phyloP scores from a whole-genome alignment of 2,329 filamentous ascomycete species.

The Stemphylium beticola region DNA sequence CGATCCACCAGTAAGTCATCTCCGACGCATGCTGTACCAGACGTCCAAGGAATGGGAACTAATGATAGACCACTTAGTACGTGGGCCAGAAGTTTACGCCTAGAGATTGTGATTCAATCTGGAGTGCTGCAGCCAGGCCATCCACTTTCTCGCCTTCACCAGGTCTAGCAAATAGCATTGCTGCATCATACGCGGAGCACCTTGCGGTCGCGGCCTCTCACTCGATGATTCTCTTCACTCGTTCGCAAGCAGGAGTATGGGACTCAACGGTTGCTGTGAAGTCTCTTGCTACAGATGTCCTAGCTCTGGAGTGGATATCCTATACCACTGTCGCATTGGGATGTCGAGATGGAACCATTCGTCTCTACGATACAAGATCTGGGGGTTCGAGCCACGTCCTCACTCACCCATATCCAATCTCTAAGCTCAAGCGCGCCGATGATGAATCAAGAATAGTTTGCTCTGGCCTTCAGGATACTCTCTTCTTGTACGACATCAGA shows the following conservation, averaged over 20 bases:
- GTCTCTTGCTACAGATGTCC: constrained; percentile 34
- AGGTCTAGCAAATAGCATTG: constrained; percentile 17
- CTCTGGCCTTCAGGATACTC: constrained; percentile 33
- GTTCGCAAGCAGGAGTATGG: constrained; percentile 30
- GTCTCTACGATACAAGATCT: constrained; percentile 42
- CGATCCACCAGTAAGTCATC: constrained; percentile 25
- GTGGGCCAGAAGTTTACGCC: constrained; percentile 39
- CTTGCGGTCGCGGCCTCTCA: constrained; percentile 42
- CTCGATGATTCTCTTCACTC: constrained; percentile 33
- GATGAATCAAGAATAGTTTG: constrained; percentile 35
- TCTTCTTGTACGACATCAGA: constrained; percentile 44
- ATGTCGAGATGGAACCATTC: constrained; percentile 41
- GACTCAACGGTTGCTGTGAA: constrained; percentile 13
- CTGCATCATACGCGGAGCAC: constrained; percentile 32
- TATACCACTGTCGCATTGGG: constrained; percentile 40
- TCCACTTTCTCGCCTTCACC: constrained; percentile 16
- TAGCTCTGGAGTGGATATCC: constrained; percentile 45
- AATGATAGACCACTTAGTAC: constrained; percentile 4
- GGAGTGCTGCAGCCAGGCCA: constrained; percentile 34
- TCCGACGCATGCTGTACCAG: too few relatives aligned
- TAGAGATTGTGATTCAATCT: constrained; percentile 34
- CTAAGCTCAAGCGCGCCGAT: constrained; percentile 33
- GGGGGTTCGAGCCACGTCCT: constrained; percentile 31
- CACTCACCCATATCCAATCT: constrained; percentile 33
- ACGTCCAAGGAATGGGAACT: background rate